phyloP scores from a whole-genome alignment of 352 stramenopile species.

The Globisporangium irregulare region DNA sequence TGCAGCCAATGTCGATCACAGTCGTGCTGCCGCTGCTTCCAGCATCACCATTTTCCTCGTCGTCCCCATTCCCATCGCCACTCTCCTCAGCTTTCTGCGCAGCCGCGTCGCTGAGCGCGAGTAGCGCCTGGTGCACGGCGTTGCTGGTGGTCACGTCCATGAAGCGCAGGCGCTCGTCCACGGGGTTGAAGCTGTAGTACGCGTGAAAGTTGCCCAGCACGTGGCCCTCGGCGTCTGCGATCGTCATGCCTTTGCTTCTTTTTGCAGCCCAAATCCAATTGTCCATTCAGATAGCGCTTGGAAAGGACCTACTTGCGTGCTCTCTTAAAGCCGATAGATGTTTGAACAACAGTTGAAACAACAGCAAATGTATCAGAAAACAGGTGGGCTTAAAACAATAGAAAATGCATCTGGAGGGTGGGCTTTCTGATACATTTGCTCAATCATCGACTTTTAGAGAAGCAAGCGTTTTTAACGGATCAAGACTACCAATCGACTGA shows the following conservation, averaged over 20 bases:
- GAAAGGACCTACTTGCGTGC: neutral
- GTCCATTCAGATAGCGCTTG: neutral
- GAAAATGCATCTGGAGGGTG: too few relatives aligned
- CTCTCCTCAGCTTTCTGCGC: neutral
- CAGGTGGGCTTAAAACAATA: too few relatives aligned
- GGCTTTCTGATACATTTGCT: too few relatives aligned
- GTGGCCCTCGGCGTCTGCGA: constrained; percentile 57
- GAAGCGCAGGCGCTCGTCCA: constrained; percentile 69
- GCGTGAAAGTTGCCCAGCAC: constrained; percentile 83
- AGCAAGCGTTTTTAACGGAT: neutral
- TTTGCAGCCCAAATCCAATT: neutral
- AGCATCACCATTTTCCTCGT: constrained; percentile 8
- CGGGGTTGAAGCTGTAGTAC: constrained; percentile 86
- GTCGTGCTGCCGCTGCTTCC: constrained; percentile 23
- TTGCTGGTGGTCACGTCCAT: constrained; percentile 43
- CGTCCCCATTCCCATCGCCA: constrained; percentile 11
- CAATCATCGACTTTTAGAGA: neutral
- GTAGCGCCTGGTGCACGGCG: constrained; percentile 42
- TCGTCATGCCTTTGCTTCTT: constrained; percentile 6
- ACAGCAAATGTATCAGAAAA: too few relatives aligned
- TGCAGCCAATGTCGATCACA: constrained; percentile 79
- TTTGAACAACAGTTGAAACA: too few relatives aligned
- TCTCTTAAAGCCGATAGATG: too few relatives aligned
- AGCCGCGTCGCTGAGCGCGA: constrained; percentile 18
- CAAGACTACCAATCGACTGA: neutral